Base-by-base conservation (phyloP, 306 rosid genomes). In the Leucaena leucocephala region DNA sequence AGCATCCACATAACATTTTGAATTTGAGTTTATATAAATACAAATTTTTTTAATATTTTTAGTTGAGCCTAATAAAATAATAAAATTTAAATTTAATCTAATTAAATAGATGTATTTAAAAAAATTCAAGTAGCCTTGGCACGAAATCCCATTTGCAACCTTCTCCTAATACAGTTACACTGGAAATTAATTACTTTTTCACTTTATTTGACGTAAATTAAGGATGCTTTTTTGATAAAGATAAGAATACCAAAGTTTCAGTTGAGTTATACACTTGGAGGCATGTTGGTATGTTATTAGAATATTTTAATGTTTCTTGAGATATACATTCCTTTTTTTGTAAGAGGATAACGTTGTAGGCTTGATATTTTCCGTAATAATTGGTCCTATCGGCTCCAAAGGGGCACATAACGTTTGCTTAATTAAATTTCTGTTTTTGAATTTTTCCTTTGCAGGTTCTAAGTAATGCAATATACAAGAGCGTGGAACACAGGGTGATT, bases 401-500 rank as follows among this genome's bases (percentile, higher is more conserved):
- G 8, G 22, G 27, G 27, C 27, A 27, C 27, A 27, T 27, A 27
- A 27, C 27, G 27, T 27, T 27, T 27, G 27, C 27, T 27, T 27
- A 27, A 27, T 27, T 27, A 27, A 27, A 27, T 27, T 27, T 27
- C 27, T 27, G 27, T 27, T 64, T 34, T 55, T 57, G 68, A 43
- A 4, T 17, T 17, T 40, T 21, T 17, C n/a, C n/a, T 36, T 27
- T 27, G 34, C 63, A 65, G 98, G 97, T 94, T 71, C 50, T 94
- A 58, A 94, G 97, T 84, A 94, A 94, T 73, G 90, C 95, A 83
- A 80, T 63, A 0, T 92, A 94, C 89, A 94, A 85, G 82, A 94
- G 98, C 59, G 95, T 94, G 67, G 98, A 94, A 83, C 98, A 94
- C 40, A 83, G 98, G 84, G 98, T 94, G 76, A 84, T 91, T 6